Conservation (phyloP, 2,329 filamentous ascomycete genomes). For the Cylindrodendrum hubeiense region DNA sequence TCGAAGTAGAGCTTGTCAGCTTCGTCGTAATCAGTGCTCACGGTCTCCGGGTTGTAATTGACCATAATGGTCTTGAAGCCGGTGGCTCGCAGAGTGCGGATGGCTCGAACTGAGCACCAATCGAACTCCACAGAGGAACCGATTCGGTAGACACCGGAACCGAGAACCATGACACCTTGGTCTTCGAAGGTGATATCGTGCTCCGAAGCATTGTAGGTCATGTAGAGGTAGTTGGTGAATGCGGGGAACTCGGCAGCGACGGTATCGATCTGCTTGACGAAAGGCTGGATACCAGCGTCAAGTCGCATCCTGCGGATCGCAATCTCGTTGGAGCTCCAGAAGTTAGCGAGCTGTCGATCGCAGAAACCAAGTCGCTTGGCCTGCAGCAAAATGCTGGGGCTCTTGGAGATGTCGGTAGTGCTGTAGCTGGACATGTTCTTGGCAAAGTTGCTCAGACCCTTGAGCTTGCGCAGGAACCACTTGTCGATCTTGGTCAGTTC, state of each 20-base stretch:
- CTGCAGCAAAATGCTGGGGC: constrained; percentile 76
- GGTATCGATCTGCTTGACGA: constrained; percentile 98
- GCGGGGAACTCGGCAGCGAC: constrained; percentile 97
- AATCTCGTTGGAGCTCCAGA: constrained; percentile 94
- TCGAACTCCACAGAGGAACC: constrained; percentile 99
- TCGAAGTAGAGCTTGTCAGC: constrained; percentile 97
- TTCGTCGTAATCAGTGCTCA: constrained; percentile 92
- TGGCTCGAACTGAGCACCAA: constrained; percentile 97
- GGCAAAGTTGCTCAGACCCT: constrained; percentile 89
- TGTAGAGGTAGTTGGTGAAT: constrained; percentile 94
- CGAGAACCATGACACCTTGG: constrained; percentile 94
- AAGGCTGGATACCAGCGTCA: constrained; percentile 87
- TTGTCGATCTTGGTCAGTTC: constrained; percentile 98
- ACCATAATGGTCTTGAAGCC: constrained; percentile 97
- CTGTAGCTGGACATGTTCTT: constrained; percentile 79
- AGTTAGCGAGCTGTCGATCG: constrained; percentile 92
- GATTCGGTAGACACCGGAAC: constrained; percentile 96
- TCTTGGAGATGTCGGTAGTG: constrained; percentile 73
- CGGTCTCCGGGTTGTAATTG: constrained; percentile 92
- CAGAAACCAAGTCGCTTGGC: constrained; percentile 96
- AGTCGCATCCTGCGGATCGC: constrained; percentile 86
- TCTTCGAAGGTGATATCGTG: constrained; percentile 89
- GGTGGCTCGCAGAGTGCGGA: constrained; percentile 86
- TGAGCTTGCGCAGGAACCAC: constrained; percentile 95
- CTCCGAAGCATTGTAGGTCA: constrained; percentile 93